Conservation (phyloP, 2,329 filamentous ascomycete genomes). For the Pseudogymnoascus sp. region DNA sequence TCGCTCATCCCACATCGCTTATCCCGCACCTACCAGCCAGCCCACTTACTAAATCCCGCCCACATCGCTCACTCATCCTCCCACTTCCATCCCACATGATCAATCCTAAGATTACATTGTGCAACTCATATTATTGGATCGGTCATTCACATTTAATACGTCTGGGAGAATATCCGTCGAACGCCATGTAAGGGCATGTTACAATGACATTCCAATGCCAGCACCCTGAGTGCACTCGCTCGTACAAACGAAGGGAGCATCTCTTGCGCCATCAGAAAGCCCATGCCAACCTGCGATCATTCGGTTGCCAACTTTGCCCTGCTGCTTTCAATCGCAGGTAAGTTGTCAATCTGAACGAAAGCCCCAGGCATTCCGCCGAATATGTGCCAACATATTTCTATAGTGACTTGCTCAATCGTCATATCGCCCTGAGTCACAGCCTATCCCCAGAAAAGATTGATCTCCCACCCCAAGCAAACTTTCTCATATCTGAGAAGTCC, state of each 20-base stretch:
- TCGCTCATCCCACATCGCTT: neutral
- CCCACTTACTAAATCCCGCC: neutral
- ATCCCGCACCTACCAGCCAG: neutral
- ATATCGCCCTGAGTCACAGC: neutral
- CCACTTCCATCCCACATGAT: neutral
- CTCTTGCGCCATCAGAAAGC: neutral
- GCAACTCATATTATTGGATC: neutral
- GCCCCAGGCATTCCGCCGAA: neutral
- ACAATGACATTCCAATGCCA: neutral
- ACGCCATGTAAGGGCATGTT: neutral
- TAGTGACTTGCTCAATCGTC: neutral
- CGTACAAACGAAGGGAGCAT: neutral
- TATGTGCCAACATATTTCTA: neutral
- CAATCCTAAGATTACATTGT: neutral
- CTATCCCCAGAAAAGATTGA: neutral
- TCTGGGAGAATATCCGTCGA: neutral
- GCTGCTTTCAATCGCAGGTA: neutral
- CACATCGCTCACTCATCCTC: neutral
- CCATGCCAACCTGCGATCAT: neutral
- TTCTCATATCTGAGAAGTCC: too few species aligned
- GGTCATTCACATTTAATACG: too few species aligned
- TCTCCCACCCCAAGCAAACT: neutral
- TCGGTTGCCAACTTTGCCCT: neutral
- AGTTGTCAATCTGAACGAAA: neutral
- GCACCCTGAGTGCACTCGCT: neutral